Conservation (phyloP, 2,329 filamentous ascomycete genomes). For the Diaporthe vexans region DNA sequence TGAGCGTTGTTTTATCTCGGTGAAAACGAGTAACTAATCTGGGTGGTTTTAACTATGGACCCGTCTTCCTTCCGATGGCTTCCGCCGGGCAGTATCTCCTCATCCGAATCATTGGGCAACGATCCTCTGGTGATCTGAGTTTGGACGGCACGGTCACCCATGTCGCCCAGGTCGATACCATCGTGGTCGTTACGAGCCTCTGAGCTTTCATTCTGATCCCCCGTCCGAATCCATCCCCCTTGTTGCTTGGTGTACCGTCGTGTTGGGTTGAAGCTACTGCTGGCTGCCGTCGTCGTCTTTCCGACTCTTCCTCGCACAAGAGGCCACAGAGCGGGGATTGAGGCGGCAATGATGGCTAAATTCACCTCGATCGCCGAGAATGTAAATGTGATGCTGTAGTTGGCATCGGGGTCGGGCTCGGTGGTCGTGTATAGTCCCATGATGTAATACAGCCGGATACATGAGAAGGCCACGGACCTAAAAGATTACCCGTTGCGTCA, state of each 20-base stretch:
- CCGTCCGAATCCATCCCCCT: slow-evolving; percentile 6
- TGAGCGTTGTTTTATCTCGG: not conserved
- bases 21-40: not conserved
- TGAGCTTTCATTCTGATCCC: not conserved
- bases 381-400: slow-evolving; percentile 50
- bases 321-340: slow-evolving; percentile 55
- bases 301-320: slow-evolving; percentile 47
- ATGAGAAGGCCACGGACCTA: not conserved
- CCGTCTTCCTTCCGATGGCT: not conserved
- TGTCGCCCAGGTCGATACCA: not conserved
- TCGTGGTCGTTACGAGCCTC: not conserved
- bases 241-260: slow-evolving; percentile 14
- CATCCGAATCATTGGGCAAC: not conserved
- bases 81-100: not conserved
- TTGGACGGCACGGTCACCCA: not conserved
- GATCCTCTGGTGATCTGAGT: slow-evolving; percentile 15
- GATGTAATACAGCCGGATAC: slow-evolving; percentile 50
- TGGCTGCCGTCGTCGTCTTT: slow-evolving; percentile 3
- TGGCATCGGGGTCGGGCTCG: slow-evolving; percentile 45
- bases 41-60: not conserved
- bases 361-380: slow-evolving; percentile 54
- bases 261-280: not conserved
- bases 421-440: slow-evolving; percentile 43
- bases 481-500: no score
- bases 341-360: slow-evolving; percentile 56